Evolutionary conservation across 2,329 filamentous ascomycete species (phyloP).

Genomic region (Incumbomyces delicatus): DNA sequence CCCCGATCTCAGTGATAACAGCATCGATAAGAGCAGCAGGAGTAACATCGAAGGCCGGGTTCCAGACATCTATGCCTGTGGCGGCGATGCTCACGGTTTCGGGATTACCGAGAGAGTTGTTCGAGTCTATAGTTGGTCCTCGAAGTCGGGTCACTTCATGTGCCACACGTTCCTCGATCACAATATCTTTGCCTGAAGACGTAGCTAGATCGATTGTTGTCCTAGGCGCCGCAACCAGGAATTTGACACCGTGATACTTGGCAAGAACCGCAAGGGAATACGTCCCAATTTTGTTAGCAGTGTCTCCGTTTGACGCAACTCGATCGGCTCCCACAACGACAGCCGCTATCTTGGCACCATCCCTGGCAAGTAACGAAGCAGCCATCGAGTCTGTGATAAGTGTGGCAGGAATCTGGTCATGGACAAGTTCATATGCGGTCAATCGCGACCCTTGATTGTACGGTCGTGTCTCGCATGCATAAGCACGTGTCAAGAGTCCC

Average conservation of each 20-base stretch:
- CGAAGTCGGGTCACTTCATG: constrained; percentile 78
- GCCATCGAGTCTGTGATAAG: constrained; percentile 97
- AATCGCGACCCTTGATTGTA: constrained; percentile 96
- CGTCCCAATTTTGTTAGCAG: constrained; percentile 96
- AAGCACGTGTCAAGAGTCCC: constrained; percentile 65
- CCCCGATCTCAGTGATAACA: constrained; percentile 85
- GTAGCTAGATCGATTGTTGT: constrained; percentile 88
- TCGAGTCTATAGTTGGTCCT: constrained; percentile 61
- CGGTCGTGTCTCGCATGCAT: constrained; percentile 91
- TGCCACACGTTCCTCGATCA: constrained; percentile 76
- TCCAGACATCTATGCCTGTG: constrained; percentile 76
- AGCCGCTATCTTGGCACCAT: constrained; percentile 61
- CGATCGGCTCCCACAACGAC: constrained; percentile 92
- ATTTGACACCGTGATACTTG: constrained; percentile 78
- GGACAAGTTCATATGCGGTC: constrained; percentile 93
- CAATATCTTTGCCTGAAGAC: constrained; percentile 64
- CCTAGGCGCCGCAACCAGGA: constrained; percentile 86
- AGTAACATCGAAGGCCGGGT: constrained; percentile 93
- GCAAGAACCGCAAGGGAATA: constrained; percentile 89
- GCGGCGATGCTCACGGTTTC: constrained; percentile 72
- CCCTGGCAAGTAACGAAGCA: constrained; percentile 60
- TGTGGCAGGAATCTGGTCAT: constrained; percentile 82
- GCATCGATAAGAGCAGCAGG: constrained; percentile 82
- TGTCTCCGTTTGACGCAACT: constrained; percentile 93
- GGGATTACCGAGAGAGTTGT: constrained; percentile 49